A percentile compares a stretch with the other conserved stretches of the same genome.
Evolutionary conservation across 2,329 filamentous ascomycete species (phyloP).

Genomic region (Penicillium aurantiogriseum): DNA sequence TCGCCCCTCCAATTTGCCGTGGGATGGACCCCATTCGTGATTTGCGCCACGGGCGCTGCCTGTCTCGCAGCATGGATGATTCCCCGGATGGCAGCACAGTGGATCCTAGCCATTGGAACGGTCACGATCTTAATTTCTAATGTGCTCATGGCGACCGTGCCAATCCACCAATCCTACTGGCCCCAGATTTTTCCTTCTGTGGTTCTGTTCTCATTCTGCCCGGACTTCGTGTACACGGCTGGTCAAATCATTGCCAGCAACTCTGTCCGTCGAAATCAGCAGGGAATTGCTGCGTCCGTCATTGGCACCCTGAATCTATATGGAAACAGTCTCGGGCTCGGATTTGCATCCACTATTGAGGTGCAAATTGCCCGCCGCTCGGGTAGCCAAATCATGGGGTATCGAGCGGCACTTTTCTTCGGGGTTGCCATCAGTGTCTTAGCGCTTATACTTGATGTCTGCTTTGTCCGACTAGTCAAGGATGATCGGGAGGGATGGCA

Average conservation of each 20-base stretch:
- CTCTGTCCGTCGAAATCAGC: slow-evolving; percentile 48
- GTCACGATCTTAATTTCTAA: slow-evolving; percentile 30
- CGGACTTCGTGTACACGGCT: slow-evolving; percentile 52
- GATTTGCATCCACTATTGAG: slow-evolving; percentile 46
- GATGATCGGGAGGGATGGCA: slow-evolving; percentile 36
- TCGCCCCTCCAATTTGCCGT: slow-evolving; percentile 43
- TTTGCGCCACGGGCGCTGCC: slow-evolving; percentile 42
- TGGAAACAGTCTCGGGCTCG: slow-evolving; percentile 44
- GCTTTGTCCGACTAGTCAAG: slow-evolving; percentile 34
- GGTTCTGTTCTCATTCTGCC: slow-evolving; percentile 41
- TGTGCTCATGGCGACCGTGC: slow-evolving; percentile 47
- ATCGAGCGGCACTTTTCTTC: slow-evolving; percentile 34
- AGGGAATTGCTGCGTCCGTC: slow-evolving; percentile 53
- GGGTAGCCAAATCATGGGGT: slow-evolving; percentile 26
- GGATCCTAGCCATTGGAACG: slow-evolving; percentile 49
- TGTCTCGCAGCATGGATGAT: slow-evolving; percentile 48
- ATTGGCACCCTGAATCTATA: slow-evolving; percentile 50
- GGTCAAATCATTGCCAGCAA: slow-evolving; percentile 57
- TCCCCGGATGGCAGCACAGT: slow-evolving; percentile 48
- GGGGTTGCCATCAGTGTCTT: slow-evolving; percentile 31
- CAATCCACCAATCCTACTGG: slow-evolving; percentile 48
- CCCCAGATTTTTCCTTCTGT: slow-evolving; percentile 43
- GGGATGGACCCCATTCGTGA: slow-evolving; percentile 44
- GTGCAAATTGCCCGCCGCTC: slow-evolving; percentile 21
- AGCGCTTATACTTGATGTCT: slow-evolving; percentile 30